Evolutionary conservation across 768 basidiomycete species (phyloP).

Genomic region (Boletus subcaerulescens): DNA sequence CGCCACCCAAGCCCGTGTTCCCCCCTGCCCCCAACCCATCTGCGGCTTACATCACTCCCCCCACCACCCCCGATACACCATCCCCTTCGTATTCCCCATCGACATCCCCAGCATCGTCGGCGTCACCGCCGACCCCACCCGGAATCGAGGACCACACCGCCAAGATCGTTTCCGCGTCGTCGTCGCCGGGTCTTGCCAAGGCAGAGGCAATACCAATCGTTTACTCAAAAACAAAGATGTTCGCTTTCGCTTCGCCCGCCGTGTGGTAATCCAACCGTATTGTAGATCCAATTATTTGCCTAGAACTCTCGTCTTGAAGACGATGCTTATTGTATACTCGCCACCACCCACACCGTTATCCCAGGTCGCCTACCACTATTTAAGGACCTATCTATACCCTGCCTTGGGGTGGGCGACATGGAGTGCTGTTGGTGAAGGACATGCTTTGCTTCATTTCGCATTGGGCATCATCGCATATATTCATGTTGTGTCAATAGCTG

Average conservation of each 20-base stretch:
- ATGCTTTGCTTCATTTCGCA: constrained; percentile 29
- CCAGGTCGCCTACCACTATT: constrained; percentile 23
- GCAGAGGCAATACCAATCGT: constrained; percentile 23
- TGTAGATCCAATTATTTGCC: constrained; percentile 22
- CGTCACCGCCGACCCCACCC: constrained; percentile 57
- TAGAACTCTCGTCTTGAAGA: constrained; percentile 32
- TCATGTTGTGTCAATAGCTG: constrained; percentile 39
- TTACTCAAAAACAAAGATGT: constrained; percentile 56
- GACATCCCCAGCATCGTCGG: constrained; percentile 59
- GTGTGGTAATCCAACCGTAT: constrained; percentile 47
- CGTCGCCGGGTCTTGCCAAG: constrained; percentile 32
- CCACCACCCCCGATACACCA: constrained; percentile 51
- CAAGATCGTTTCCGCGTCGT: constrained; percentile 43
- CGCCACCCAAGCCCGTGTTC: constrained; percentile 30
- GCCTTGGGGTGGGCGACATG: constrained; percentile 26
- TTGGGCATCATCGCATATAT: constrained; percentile 29
- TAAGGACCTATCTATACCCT: constrained; percentile 35
- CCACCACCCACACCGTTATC: constrained; percentile 4
- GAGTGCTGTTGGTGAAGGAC: constrained; percentile 19
- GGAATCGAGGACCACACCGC: constrained; percentile 50
- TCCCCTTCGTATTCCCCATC: constrained; percentile 49
- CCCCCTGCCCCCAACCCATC: constrained; percentile 14
- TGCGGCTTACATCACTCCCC: constrained; percentile 25
- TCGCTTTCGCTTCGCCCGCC: constrained; percentile 58
- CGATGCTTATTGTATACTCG: constrained; percentile 23